Percentiles rank a stretch among this genome's conserved stretches.
Conservation (phyloP, 208 protist species). For the Wallacemonas sp. region DNA sequence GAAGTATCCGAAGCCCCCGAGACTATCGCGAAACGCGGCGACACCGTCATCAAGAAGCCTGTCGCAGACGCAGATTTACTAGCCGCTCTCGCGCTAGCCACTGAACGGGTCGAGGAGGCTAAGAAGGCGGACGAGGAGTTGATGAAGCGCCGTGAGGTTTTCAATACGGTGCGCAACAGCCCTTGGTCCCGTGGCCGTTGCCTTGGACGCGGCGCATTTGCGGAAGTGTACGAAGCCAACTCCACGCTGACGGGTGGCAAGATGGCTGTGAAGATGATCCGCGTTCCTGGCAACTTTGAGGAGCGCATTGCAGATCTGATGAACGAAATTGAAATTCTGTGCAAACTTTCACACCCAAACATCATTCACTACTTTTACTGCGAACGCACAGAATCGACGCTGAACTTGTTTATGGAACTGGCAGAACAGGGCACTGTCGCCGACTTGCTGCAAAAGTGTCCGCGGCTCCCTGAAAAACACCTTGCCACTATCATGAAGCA, state of each 20-base stretch:
- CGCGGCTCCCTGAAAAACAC: conserved; percentile 43
- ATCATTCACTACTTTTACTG: conserved; percentile 89
- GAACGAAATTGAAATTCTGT: conserved; percentile 72
- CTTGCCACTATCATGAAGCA: conserved; percentile 60
- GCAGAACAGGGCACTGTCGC: conserved; percentile 62
- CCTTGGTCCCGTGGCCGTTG: conserved; percentile 59
- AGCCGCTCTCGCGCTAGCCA: conserved; percentile 36
- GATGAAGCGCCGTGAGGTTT: conserved; percentile 41
- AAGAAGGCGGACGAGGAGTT: conserved; percentile 53
- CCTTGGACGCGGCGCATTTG: conserved; percentile 66
- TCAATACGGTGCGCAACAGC: conserved; percentile 58
- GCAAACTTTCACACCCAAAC: conserved; percentile 66
- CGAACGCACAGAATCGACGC: conserved; percentile 44
- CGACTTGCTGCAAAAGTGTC: conserved; percentile 40
- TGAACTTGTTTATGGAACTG: conserved; percentile 83
- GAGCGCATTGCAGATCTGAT: conserved; percentile 62
- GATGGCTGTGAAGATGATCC: conserved; percentile 85
- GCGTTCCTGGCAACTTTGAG: conserved; percentile 51
- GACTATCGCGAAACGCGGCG: conserved; percentile 25
- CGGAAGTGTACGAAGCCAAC: conserved; percentile 70
- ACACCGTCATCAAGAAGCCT: conserved; percentile 48
- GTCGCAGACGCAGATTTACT: conserved; percentile 32
- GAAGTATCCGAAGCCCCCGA: conserved; percentile 43
- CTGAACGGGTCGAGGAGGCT: conserved; percentile 31
- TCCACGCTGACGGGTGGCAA: conserved; percentile 69